Base-by-base conservation (phyloP, 768 basidiomycete genomes). In the Mycena vitilis region DNA sequence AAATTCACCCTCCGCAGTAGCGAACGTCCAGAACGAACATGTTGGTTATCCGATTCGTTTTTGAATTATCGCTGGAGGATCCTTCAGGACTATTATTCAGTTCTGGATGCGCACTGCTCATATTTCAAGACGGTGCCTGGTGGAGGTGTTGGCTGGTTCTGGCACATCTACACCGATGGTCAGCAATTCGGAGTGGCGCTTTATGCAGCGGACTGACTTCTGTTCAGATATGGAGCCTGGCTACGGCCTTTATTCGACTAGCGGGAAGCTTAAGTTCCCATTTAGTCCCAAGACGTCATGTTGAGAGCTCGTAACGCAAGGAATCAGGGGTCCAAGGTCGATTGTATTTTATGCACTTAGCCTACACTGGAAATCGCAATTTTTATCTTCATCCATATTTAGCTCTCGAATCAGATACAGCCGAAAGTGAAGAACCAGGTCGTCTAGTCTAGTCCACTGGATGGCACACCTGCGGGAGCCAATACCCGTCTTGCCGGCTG, bases 141-240 rank as follows among this genome's bases (percentile, higher is more conserved):
- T 4, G 91, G 91, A 23, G 91, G 91, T 25, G 80, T 93, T 42
- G 91, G 92, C 13, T 94, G 92, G 93, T 94, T 94, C 72, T 91
- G 90, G 34, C 93, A 94, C 75, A 89, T 93, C 61, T 93, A 93
- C 73, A 88, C 88, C 2, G 93, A 93, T 73, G 66, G 77, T 67
- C 84, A 88, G 77, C 16, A 10, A 30, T 10, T 84, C 84, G 59
- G 52, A 40, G 10, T 12, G 18, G 16, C 37, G 52, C 16, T 22
- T 16, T 22, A 6, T 23, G 2, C 48, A 23, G 25, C n/a, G 15
- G n/a, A 48, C 60, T 68, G n/a, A 71, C 40, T 47, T 47, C 7
- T 30, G 20, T 47, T 16, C 30, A 68, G 70, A 72, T 10, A 68
- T 69, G 72, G 84, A 86, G 73, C 88, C 89, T 20, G 92, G 92